Base-by-base conservation (phyloP, 139 green algal genomes). In the Chlamydomonas applanata region DNA sequence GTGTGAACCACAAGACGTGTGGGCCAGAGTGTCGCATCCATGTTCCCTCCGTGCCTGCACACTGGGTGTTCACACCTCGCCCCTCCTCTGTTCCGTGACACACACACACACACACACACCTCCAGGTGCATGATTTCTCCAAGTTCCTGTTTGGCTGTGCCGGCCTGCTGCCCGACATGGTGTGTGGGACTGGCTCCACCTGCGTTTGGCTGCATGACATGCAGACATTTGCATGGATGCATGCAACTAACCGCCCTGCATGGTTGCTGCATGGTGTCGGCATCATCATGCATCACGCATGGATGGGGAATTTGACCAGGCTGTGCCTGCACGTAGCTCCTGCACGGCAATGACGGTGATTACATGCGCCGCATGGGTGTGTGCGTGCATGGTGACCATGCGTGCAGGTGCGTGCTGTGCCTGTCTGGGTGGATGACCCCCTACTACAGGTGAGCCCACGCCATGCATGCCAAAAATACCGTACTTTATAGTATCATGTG, bases 91-190 rank as follows among this genome's bases (percentile, higher is more conserved):
- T 56, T 14, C 46, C 17, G 17, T 56, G 46, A 17, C 14, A 56
- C 46, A 17, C 14, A 14, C 46, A 24, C 46, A 56, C 17, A 17
- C 14, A 56, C 46, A 56, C 46, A 56, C n/a, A 3, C 44, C 25
- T 60, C 14, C 75, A 80, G 75, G 56, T 80, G 32, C 32, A 74
- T 11, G 81, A 86, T 64, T 86, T 78, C 60, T 77, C 61, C 56
- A 86, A 86, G 74, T 86, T 82, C 40, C 30, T 83, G 3, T 78
- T 83, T 68, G 77, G 69, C 30, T 86, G 81, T 45, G 73, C 81
- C 22, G 84, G 80, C 9, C 72, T 89, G 62, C 40, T 89, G 62
- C 84, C 84, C 1, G 84, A 86, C 45, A 79, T 81, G 46, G 84
- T 67, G 60, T 45, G 60, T 29, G 13, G 29, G 54, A 63, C 54